Conservation (phyloP, 202 grass and related monocot species). For the Panicum virgatum region DNA sequence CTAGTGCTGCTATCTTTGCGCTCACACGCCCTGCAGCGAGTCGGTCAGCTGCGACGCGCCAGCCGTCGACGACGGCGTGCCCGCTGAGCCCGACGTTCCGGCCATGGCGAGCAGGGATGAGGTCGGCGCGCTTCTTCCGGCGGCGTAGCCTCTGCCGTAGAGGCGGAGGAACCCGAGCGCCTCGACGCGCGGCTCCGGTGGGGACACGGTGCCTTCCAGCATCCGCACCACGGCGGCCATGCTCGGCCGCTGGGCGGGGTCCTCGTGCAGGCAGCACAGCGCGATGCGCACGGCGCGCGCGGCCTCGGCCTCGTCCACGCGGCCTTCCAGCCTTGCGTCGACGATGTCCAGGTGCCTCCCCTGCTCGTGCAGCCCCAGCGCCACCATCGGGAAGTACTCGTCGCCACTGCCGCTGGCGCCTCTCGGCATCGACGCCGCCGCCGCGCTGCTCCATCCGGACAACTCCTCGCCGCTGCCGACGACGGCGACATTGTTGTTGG, state of each 20-base stretch:
- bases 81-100: background rate
- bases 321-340: slow-evolving; percentile 60
- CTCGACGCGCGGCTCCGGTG: slow-evolving; percentile 48
- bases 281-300: slow-evolving; percentile 56
- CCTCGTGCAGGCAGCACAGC: slow-evolving; percentile 83
- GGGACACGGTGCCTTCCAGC: slow-evolving; percentile 59
- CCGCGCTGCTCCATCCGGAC: slow-evolving; percentile 37
- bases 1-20: slow-evolving; percentile 41
- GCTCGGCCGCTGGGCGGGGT: slow-evolving; percentile 72
- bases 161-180: slow-evolving; percentile 78
- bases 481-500: background rate
- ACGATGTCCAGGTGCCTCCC: slow-evolving; percentile 64
- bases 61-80: slow-evolving; percentile 17
- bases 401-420: slow-evolving; percentile 12
- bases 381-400: slow-evolving; percentile 84
- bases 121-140: no score
- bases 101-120: background rate
- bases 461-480: background rate
- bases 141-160: slow-evolving; percentile 55
- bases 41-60: slow-evolving; percentile 24
- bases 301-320: slow-evolving; percentile 58
- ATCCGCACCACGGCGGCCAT: slow-evolving; percentile 64
- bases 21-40: slow-evolving; percentile 42
- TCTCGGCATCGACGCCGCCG: slow-evolving; percentile 20
- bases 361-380: slow-evolving; percentile 71